Evolutionary conservation across 208 protist species (phyloP).

Genomic region (Leishmania braziliensis): DNA sequence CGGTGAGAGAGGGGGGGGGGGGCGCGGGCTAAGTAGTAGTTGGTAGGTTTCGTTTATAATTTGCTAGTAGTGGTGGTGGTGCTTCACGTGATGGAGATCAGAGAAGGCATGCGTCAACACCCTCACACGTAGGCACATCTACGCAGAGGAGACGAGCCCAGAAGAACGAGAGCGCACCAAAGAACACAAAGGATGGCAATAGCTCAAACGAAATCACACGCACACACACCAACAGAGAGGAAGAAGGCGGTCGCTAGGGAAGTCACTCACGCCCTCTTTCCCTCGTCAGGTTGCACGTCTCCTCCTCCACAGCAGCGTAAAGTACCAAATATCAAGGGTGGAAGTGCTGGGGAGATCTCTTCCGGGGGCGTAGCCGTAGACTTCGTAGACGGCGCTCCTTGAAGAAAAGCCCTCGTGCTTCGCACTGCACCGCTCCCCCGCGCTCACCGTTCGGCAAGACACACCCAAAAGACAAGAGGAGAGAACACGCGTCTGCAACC

Average conservation of each 20-base stretch:
- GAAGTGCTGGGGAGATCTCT: neutral
- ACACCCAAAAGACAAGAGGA: neutral
- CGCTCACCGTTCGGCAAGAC: too few species aligned
- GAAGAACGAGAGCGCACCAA: neutral
- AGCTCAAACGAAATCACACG: neutral
- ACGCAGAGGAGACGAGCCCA: neutral
- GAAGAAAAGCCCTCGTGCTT: too few species aligned
- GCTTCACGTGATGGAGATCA: neutral
- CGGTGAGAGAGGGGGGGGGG: neutral
- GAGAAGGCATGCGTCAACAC: neutral
- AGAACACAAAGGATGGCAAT: neutral
- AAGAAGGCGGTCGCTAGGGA: neutral
- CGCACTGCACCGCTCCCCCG: too few species aligned
- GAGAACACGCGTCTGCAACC: neutral
- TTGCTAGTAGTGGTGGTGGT: neutral
- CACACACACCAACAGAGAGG: neutral
- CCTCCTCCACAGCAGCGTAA: neutral
- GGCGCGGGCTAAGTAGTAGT: neutral
- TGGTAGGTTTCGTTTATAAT: neutral
- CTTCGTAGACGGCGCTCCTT: neutral
- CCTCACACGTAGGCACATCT: neutral
- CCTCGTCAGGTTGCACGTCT: neutral
- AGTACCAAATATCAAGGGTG: neutral
- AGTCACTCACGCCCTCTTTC: neutral
- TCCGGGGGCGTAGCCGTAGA: neutral